Evolutionary conservation across 306 rosid species (phyloP), one percentile per base, ranked within the genome.

Genomic region (Cicer bijugum): DNA sequence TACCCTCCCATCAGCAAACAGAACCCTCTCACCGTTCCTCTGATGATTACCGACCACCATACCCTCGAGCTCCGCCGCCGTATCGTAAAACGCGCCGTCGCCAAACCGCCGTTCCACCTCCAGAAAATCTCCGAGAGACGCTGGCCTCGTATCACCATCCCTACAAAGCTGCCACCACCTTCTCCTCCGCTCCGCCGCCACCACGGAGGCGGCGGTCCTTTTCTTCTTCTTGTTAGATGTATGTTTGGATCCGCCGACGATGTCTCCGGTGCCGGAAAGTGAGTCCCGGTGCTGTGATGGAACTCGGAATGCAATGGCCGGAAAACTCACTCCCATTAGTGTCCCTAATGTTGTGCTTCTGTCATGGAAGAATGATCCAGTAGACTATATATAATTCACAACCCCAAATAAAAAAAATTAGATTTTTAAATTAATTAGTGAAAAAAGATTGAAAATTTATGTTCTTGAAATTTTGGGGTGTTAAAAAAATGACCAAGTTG

Each of bases 311-410:
- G 96, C 71, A 59, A 91, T 87, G 37, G 95, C 82, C 2, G 99
- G 97, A 78, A 89, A 94, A 76, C 89, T 94, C 48, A 94, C 96
- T 6, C 99, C 99, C 99, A 94, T 94, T 14, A 94, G 82, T 6
- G 99, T 88, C 14, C 99, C 99, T 48, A 94, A 58, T 12, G 96
- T 94, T 2, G 99, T 94, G 86, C 99, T 94, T 78, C 97, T 75
- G 50, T 94, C 99, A 66, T 94, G 99, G 78, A 94, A 94, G 79
- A 94, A 94, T 5, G 99, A 94, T 43, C 99, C 99, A 7, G 99
- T 94, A 8, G 99, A 94, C 99, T 94, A 69, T 10, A 7, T 93
- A 75, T 11, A 6, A 58, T 28, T 52, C 68, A 64, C 69, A 64
- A 2, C 9, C 83, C 80, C 14, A 70, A 35, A 12, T 6, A 5